Evolutionary conservation across 441 rosid genomes (phyloP).

Genomic region (Melastoma candidum): DNA sequence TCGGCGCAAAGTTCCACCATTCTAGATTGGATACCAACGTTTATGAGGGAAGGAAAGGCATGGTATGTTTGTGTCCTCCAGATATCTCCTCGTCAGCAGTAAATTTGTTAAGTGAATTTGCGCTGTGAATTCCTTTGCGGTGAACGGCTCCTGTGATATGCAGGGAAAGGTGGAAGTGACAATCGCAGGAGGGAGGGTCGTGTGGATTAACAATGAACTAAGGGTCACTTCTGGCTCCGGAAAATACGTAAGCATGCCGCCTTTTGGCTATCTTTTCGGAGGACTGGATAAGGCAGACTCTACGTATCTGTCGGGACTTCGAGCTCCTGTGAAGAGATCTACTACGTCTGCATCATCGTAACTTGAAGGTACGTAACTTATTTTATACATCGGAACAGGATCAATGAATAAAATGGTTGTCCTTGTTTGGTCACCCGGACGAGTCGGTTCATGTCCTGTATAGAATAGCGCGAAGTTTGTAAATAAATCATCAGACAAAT

Average conservation of each 20-base stretch:
- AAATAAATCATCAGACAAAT: too few species aligned
- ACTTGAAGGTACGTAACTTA: neutral
- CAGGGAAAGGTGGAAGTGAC: conserved; percentile 95
- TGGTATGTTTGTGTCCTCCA: conserved; percentile 29
- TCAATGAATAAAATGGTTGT: too few species aligned
- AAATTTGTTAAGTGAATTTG: too few species aligned
- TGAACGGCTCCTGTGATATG: conserved; percentile 10
- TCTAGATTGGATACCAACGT: conserved; percentile 81
- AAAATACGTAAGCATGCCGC: conserved; percentile 59
- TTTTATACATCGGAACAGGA: too few species aligned
- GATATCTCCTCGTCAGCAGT: neutral
- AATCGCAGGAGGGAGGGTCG: conserved; percentile 70
- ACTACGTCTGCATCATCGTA: conserved; percentile 12
- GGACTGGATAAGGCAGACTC: conserved; percentile 74
- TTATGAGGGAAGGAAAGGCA: conserved; percentile 65
- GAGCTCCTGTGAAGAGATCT: conserved; percentile 63
- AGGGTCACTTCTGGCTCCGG: conserved; percentile 62
- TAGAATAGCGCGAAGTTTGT: too few species aligned
- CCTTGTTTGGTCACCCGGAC: too few species aligned
- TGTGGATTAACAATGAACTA: conserved; percentile 66
- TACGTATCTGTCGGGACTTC: conserved; percentile 53
- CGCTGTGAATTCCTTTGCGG: neutral
- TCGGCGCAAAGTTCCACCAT: conserved; percentile 62
- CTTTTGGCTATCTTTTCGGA: conserved; percentile 63
- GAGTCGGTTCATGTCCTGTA: too few species aligned